These are phyloP conservation scores for Pinus tabuliformis DNA, from an alignment of 75 land plant genomes.

Conservation along the genomic window DNA sequence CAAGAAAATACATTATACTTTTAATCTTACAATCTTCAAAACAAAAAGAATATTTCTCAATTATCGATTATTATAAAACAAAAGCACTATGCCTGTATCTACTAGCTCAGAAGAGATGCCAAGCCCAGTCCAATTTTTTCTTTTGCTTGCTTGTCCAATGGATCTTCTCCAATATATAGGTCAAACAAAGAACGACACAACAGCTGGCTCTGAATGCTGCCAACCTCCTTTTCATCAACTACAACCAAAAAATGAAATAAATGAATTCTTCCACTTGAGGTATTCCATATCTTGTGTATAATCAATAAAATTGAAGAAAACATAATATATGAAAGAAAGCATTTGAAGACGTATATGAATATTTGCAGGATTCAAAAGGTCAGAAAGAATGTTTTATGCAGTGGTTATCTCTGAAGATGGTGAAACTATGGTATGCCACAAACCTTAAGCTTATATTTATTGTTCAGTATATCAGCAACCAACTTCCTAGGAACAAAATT, in stretches of 20 bases:
- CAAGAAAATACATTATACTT: background rate
- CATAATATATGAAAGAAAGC: background rate
- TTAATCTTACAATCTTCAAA: background rate
- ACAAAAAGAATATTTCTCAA: background rate
- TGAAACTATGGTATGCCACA: background rate
- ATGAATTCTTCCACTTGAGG: background rate
- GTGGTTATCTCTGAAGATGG: background rate
- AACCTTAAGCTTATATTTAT: too few species aligned
- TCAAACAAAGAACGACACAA: slow-evolving; percentile 80
- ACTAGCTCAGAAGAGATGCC: slow-evolving; percentile 36
- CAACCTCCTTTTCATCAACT: slow-evolving; percentile 93
- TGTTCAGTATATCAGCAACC: background rate
- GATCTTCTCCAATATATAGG: slow-evolving; percentile 91
- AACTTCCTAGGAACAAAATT: background rate
- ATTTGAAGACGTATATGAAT: background rate
- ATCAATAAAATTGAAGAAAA: background rate
- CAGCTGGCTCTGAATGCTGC: slow-evolving; percentile 82
- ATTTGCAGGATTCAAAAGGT: background rate
- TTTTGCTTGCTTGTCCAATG: slow-evolving; percentile 81
- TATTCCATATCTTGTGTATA: slow-evolving; percentile 8
- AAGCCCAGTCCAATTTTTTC: slow-evolving; percentile 52
- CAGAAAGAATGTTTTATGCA: background rate
- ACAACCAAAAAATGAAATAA: slow-evolving; percentile 11
- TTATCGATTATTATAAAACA: background rate
- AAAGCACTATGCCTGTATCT: background rate